Evolutionary conservation across 75 land plant genomes (phyloP).

Genomic region (Pseudotsuga menziesii): DNA sequence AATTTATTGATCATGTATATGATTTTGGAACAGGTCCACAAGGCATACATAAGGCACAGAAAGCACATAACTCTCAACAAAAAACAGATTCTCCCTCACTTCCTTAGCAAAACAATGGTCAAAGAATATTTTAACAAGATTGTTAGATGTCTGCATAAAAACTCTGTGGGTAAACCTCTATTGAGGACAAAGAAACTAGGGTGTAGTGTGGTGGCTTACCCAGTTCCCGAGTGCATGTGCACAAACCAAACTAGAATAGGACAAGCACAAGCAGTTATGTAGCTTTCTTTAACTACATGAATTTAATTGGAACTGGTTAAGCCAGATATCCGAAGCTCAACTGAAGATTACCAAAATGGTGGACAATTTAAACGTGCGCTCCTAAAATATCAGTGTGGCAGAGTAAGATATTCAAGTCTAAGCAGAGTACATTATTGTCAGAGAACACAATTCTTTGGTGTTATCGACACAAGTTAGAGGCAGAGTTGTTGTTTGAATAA

Average conservation of each 20-base stretch:
- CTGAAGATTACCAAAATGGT: too few relatives aligned
- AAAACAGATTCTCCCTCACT: slow-evolving; percentile 52
- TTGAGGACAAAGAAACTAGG: slow-evolving; percentile 38
- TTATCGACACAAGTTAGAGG: too few relatives aligned
- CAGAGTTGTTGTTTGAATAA: too few relatives aligned
- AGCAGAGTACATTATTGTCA: too few relatives aligned
- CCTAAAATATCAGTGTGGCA: too few relatives aligned
- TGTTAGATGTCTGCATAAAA: slow-evolving; percentile 42
- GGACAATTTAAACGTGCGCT: too few relatives aligned
- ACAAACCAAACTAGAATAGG: neutral
- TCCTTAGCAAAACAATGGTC: slow-evolving; percentile 37
- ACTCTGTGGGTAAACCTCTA: slow-evolving; percentile 45
- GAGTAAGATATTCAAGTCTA: too few relatives aligned
- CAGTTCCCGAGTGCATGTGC: slow-evolving; percentile 91
- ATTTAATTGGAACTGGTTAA: slow-evolving; percentile 12
- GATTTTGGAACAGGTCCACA: slow-evolving; percentile 45
- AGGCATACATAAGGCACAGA: slow-evolving; percentile 73
- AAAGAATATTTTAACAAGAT: slow-evolving; percentile 39
- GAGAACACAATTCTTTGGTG: too few relatives aligned
- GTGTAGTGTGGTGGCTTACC: slow-evolving; percentile 63
- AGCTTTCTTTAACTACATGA: slow-evolving; percentile 12
- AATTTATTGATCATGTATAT: neutral
- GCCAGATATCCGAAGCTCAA: slow-evolving; percentile 10
- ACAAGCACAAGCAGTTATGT: neutral
- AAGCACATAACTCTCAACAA: slow-evolving; percentile 82